Evolutionary conservation across 495 filamentous ascomycete genomes (phyloP).

Genomic region (Aspergillus ostianus): DNA sequence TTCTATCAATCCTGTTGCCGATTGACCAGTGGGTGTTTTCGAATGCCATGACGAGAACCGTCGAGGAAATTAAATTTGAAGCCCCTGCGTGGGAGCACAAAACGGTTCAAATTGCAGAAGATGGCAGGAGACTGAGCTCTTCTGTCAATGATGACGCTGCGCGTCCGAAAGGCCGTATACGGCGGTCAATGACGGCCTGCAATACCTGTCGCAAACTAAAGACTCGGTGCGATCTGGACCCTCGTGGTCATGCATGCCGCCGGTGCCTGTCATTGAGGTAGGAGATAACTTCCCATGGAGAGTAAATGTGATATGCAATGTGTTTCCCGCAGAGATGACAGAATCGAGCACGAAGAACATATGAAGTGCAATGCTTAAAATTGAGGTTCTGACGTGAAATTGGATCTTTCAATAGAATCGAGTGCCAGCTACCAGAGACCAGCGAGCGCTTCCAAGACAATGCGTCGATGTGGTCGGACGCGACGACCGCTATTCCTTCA

Average conservation of each 20-base stretch:
- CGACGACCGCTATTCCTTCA: conserved; percentile 33
- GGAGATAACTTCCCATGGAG: conserved; percentile 1
- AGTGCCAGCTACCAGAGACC: conserved; percentile 41
- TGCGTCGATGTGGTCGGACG: conserved; percentile 34
- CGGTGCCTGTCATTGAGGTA: conserved; percentile 43
- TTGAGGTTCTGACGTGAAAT: not conserved
- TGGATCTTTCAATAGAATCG: conserved; percentile 23
- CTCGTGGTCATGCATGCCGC: conserved; percentile 41
- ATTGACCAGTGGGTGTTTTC: conserved; percentile 1
- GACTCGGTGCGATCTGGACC: conserved; percentile 41
- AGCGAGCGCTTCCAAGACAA: conserved; percentile 38
- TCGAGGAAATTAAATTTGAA: conserved; percentile 20
- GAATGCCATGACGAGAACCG: conserved; percentile 34
- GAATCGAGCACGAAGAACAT: not conserved
- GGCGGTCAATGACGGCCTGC: conserved; percentile 45
- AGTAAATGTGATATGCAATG: conserved; percentile 8
- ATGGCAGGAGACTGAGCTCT: conserved; percentile 27
- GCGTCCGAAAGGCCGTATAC: conserved; percentile 38
- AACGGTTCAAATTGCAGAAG: conserved; percentile 25
- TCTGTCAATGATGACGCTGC: conserved; percentile 25
- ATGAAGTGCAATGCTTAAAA: not conserved
- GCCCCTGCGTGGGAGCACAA: conserved; percentile 33
- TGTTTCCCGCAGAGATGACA: not conserved
- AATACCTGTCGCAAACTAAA: conserved; percentile 47
- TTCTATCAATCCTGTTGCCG: conserved; percentile 1